These are phyloP conservation scores for Sabuloglossum arenarium DNA, from an alignment of 495 filamentous ascomycete genomes.

Conservation along the genomic window DNA sequence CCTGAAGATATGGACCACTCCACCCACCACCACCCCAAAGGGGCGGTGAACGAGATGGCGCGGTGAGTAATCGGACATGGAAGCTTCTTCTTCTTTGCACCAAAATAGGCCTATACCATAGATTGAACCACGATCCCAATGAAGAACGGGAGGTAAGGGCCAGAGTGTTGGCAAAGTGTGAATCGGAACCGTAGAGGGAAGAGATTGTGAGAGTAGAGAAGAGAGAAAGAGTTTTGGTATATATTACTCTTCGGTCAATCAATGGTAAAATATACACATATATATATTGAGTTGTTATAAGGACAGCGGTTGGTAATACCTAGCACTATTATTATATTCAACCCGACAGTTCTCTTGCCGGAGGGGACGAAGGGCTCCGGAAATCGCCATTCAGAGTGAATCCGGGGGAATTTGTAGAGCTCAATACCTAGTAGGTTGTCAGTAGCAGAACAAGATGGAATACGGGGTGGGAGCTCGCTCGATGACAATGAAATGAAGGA, in stretches of 20 bases:
- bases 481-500: conserved; percentile 16
- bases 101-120: conserved; percentile 2
- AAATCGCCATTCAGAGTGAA: conserved; percentile 71
- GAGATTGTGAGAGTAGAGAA: neutral
- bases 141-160: conserved; percentile 4
- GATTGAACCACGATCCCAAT: neutral
- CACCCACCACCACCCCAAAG: neutral
- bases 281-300: neutral
- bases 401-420: conserved; percentile 67
- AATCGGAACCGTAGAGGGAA: too few relatives aligned
- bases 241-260: too few relatives aligned
- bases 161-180: conserved; percentile 11
- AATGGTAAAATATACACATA: neutral
- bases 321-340: conserved; percentile 21
- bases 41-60: neutral
- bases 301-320: too few relatives aligned
- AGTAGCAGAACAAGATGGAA: neutral
- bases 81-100: neutral
- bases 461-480: neutral
- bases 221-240: neutral
- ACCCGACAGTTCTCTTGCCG: conserved; percentile 31
- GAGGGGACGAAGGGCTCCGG: conserved; percentile 32
- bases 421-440: conserved; percentile 37
- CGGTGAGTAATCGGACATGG: neutral
- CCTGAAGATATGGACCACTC: neutral